Percentiles rank a stretch among this genome's conserved stretches.
Conservation (phyloP, 2,329 filamentous ascomycete species). For the Cytospora piceae region DNA sequence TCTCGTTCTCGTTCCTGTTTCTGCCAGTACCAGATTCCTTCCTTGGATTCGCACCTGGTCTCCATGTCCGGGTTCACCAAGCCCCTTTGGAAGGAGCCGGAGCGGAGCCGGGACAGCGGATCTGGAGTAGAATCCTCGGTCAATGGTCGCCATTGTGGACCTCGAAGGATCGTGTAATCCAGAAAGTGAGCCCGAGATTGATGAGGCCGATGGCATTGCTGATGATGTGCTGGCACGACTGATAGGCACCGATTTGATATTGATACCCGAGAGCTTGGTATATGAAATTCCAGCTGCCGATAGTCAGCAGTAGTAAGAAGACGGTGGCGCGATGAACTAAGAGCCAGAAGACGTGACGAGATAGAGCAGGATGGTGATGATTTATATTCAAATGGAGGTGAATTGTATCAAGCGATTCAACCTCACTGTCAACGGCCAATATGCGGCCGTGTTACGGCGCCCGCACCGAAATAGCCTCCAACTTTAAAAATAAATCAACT, state of each 20-base stretch:
- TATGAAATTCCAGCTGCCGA: no score
- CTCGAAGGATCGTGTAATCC: background rate
- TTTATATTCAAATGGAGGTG: background rate
- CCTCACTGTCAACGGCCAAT: background rate
- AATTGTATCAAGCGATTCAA: background rate
- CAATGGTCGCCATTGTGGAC: conserved; percentile 5
- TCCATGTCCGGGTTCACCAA: background rate
- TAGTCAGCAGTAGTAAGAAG: no score
- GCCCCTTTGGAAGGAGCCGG: conserved; percentile 13
- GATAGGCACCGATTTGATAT: background rate
- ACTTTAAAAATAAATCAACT: background rate
- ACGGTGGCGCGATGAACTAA: no score
- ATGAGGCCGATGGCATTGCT: background rate
- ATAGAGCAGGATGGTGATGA: background rate
- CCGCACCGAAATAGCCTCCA: background rate
- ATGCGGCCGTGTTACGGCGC: background rate
- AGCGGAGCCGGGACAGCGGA: conserved; percentile 18
- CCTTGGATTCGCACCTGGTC: conserved; percentile 4
- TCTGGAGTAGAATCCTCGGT: conserved; percentile 7
- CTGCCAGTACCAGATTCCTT: no score
- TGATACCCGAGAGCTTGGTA: background rate
- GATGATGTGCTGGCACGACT: background rate
- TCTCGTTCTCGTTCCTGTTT: background rate
- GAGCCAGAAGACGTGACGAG: background rate
- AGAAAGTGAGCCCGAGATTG: background rate